A percentile compares a stretch with the other conserved stretches of the same genome.
These are phyloP conservation scores for Zizania latifolia DNA, from an alignment of 176 grass and related monocot genomes.

Conservation along the genomic window DNA sequence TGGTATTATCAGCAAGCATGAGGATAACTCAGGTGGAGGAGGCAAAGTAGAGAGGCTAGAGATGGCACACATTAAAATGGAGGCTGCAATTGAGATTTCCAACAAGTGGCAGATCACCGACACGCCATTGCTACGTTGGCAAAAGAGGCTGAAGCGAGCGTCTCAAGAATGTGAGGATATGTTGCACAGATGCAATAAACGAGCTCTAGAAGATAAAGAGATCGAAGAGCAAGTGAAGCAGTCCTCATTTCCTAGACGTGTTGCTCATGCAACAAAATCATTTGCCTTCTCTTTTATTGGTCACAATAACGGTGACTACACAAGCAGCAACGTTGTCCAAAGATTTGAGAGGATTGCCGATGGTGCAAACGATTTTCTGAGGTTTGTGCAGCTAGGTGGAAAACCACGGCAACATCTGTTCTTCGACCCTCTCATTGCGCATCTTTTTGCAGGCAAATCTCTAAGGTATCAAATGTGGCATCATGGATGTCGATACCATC, in stretches of 20 bases:
- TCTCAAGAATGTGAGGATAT: background rate
- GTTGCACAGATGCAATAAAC: background rate
- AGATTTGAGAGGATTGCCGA: slow-evolving; percentile 9
- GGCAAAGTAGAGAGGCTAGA: background rate
- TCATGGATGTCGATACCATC: background rate
- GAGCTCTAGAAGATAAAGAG: background rate
- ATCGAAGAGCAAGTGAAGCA: background rate
- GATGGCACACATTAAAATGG: background rate
- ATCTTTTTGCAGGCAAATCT: background rate
- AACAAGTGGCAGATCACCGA: background rate
- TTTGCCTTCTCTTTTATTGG: background rate
- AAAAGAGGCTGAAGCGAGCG: background rate
- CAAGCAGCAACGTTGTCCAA: background rate
- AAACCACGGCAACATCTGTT: background rate
- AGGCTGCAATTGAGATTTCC: background rate
- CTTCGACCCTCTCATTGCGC: slow-evolving; percentile 8
- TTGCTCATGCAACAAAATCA: background rate
- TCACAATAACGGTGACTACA: background rate
- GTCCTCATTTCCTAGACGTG: background rate
- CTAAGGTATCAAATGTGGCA: background rate
- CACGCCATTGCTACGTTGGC: background rate
- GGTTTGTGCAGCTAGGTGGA: slow-evolving; percentile 2
- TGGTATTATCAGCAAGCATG: background rate
- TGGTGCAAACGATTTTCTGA: background rate
- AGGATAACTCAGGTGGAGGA: background rate